Evolutionary conservation across 306 rosid genomes (phyloP), one percentile per base, ranked within the genome.

Genomic region (Gillenia trifoliata): DNA sequence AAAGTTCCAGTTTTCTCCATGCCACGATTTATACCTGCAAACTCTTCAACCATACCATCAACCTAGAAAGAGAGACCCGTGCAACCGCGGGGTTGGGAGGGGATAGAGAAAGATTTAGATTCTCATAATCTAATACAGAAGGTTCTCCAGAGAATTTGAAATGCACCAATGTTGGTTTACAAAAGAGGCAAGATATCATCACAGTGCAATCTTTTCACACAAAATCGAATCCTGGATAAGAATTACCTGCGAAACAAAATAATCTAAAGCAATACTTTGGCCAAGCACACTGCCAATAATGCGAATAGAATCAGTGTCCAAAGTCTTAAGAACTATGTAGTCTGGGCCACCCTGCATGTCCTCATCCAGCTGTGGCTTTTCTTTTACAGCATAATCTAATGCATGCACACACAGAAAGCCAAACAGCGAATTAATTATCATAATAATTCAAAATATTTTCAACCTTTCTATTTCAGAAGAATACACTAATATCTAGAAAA

Each of bases 1-100:
- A 94, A 92, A 64, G 98, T 92, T 81, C 97, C 98, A 29, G 96
- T 87, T 85, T 94, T 94, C 85, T 94, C 97, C 98, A 94, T 91
- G 75, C 94, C 92, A 38, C 98, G 98, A 65, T 92, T 94, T 88
- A 92, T 90, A 66, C 87, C 86, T 5, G 98, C 89, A 73, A 94
- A 94, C 88, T 92, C 98, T 86, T 92, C 89, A 75, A 94, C 90
- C 85, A 94, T 85, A 61, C 97, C 81, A 84, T 94, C 98, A 76
- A 94, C 89, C 97, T 94, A 20, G 91, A 78, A 72, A 86, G 34
- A 28, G 62, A 60, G 41, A 60, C 33, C 29, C 68, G 9, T 22
- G 11, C 45, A 11, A 38, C 64, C 22, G 0, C 15, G 25, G 10
- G 17, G 71, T 23, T 3, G 66, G 64, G 2, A 29, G 10, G 10